These are phyloP conservation scores for Anisodus tanguticus DNA, from an alignment of 257 asterid genomes.

Conservation along the genomic window DNA sequence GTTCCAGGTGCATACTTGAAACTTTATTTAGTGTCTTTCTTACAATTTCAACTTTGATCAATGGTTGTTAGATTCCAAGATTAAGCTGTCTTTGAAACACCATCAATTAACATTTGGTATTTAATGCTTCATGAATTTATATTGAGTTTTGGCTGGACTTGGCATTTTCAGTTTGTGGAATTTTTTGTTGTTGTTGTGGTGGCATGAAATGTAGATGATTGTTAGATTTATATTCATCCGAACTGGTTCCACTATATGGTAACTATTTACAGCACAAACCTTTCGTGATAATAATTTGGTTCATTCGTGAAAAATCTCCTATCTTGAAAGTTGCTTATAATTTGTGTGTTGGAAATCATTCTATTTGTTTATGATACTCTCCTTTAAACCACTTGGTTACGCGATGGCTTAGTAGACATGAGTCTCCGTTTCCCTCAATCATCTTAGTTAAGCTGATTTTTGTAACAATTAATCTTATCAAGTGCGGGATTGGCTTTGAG, in stretches of 20 bases:
- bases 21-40: not conserved
- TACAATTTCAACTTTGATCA: constrained; percentile 18
- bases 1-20: constrained; percentile 66
- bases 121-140: not conserved
- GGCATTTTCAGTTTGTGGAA: not conserved
- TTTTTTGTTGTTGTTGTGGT: not conserved
- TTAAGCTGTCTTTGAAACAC: not conserved
- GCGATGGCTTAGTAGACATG: not conserved
- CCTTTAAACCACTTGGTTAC: not conserved
- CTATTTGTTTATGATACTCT: not conserved
- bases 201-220: constrained; percentile 11
- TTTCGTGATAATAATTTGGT: not conserved
- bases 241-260: not conserved
- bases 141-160: constrained; percentile 24
- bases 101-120: not conserved
- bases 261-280: not conserved
- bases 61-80: not conserved
- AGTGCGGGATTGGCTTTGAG: not conserved
- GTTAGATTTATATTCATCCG: not conserved
- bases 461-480: not conserved
- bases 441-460: not conserved
- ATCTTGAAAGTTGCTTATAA: not conserved
- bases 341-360: not conserved
- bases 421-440: not conserved
- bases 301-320: not conserved